A percentile compares a stretch with the other conserved stretches of the same genome.
These are phyloP conservation scores for Aspergillus sp. DNA, from an alignment of 2,329 filamentous ascomycete species.

Conservation along the genomic window DNA sequence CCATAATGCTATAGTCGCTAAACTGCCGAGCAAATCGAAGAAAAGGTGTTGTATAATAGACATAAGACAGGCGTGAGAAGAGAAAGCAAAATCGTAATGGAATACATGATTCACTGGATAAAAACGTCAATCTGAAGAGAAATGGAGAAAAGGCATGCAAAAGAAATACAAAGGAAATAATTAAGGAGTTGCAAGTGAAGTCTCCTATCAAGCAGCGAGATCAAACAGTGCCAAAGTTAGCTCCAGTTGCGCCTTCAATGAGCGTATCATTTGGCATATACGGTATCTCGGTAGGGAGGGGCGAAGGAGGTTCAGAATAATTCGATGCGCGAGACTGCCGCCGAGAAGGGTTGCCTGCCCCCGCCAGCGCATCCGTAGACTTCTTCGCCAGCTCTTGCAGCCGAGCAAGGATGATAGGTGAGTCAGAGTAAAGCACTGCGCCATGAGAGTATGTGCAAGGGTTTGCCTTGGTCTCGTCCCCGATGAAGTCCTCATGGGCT, in stretches of 20 bases:
- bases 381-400: conserved; percentile 41
- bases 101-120: neutral
- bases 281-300: neutral
- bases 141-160: neutral
- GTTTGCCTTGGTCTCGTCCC: conserved; percentile 45
- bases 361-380: conserved; percentile 17
- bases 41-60: neutral
- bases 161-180: neutral
- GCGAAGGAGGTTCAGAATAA: conserved; percentile 10
- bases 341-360: conserved; percentile 10
- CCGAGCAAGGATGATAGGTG: conserved; percentile 41
- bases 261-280: conserved; percentile 4
- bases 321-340: conserved; percentile 17
- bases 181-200: neutral
- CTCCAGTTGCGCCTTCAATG: conserved; percentile 1
- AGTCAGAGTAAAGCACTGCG: conserved; percentile 52
- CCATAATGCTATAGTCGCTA: conserved; percentile 1
- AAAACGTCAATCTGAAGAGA: neutral
- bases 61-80: conserved; percentile 8
- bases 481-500: conserved; percentile 49
- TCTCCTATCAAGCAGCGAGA: neutral
- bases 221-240: conserved; percentile 3
- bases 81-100: neutral
- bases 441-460: conserved; percentile 52
- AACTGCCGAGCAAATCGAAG: conserved; percentile 4